Conservation (phyloP, 192 early-diverging fungal species). For the Gorgonomyces haynaldii region DNA sequence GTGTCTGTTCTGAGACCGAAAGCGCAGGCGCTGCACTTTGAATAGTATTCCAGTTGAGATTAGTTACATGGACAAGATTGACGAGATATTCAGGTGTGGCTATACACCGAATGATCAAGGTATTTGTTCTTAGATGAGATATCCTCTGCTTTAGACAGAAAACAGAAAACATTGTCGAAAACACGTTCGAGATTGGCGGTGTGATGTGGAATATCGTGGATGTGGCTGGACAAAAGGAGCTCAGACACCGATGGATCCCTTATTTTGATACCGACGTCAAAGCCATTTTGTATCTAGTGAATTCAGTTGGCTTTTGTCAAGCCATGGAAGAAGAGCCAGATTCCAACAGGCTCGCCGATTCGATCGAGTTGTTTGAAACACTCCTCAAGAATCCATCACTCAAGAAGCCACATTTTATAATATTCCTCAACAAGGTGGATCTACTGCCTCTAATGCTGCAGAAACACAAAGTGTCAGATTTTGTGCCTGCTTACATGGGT, state of each 20-base stretch:
- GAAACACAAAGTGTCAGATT: too few species aligned
- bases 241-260: constrained; percentile 44
- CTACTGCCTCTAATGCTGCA: too few species aligned
- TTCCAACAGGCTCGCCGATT: constrained; percentile 6
- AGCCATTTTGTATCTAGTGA: constrained; percentile 7
- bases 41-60: too few species aligned
- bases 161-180: constrained; percentile 60
- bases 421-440: constrained; percentile 13
- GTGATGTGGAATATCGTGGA: constrained; percentile 50
- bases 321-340: constrained; percentile 2
- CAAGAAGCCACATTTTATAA: constrained; percentile 1
- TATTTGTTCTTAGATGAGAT: too few species aligned
- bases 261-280: constrained; percentile 65
- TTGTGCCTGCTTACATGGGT: too few species aligned
- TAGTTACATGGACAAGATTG: too few species aligned
- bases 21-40: too few species aligned
- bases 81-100: too few species aligned
- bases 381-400: constrained; percentile 4
- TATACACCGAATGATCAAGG: too few species aligned
- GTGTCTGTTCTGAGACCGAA: too few species aligned
- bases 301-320: constrained; percentile 1
- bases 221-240: constrained; percentile 59
- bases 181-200: constrained; percentile 46
- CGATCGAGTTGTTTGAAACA: constrained; percentile 4
- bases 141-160: constrained; percentile 56